These are phyloP conservation scores for Crataegus laevigata DNA, from an alignment of 306 rosid species.

Conservation along the genomic window DNA sequence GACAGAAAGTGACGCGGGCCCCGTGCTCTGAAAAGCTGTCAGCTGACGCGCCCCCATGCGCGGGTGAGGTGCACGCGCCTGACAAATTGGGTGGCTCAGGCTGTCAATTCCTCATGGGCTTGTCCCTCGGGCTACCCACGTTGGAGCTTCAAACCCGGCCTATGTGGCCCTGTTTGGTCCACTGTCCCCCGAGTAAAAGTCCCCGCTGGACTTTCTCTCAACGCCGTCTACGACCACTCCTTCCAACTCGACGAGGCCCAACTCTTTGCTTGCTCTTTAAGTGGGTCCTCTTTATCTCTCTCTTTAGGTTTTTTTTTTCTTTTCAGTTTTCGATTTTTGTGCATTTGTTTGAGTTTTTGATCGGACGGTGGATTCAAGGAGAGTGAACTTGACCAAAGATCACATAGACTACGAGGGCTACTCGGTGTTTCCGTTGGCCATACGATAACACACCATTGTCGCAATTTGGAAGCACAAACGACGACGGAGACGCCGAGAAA, in stretches of 20 bases:
- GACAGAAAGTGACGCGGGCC: too few species aligned
- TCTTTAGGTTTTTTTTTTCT: not conserved
- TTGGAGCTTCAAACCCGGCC: too few species aligned
- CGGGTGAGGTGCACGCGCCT: too few species aligned
- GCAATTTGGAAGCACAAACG: slow-evolving; percentile 50
- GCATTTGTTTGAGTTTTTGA: not conserved
- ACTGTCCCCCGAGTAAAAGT: too few species aligned
- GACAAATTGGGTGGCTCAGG: too few species aligned
- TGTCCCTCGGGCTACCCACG: too few species aligned
- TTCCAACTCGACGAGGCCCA: slow-evolving; percentile 75
- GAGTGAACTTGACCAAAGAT: slow-evolving; percentile 97
- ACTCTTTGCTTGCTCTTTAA: slow-evolving; percentile 87
- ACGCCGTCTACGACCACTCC: slow-evolving; percentile 58
- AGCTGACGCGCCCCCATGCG: too few species aligned
- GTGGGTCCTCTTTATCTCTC: slow-evolving; percentile 22
- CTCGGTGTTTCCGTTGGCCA: slow-evolving; percentile 98
- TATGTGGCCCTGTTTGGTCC: too few species aligned
- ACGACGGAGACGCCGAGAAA: slow-evolving; percentile 21
- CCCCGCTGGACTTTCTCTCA: too few species aligned
- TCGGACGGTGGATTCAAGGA: slow-evolving; percentile 40
- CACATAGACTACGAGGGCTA: slow-evolving; percentile 93
- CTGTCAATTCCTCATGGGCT: too few species aligned
- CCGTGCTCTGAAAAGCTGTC: too few species aligned
- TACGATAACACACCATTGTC: slow-evolving; percentile 79
- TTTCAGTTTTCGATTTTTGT: not conserved